These are phyloP conservation scores for Cyberlindnera bimundalis DNA, from an alignment of 805 yeast genomes.

Conservation along the genomic window DNA sequence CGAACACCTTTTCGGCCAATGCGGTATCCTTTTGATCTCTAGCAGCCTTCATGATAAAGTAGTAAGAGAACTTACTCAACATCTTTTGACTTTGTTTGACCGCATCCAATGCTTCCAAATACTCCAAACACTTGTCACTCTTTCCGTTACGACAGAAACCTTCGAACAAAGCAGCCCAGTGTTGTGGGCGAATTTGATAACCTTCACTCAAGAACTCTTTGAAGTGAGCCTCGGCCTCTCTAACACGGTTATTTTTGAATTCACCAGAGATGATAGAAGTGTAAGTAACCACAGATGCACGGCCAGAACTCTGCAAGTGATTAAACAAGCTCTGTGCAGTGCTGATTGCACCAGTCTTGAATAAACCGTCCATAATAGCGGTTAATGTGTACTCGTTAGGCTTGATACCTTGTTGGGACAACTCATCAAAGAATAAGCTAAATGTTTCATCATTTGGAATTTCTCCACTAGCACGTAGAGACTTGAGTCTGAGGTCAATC, in stretches of 20 bases:
- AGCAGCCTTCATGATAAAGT: slow-evolving; percentile 21
- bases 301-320: slow-evolving; percentile 33
- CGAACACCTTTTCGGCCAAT: slow-evolving; percentile 20
- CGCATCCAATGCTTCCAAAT: slow-evolving; percentile 11
- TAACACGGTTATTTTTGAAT: slow-evolving; percentile 38
- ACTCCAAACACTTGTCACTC: slow-evolving; percentile 17
- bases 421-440: slow-evolving; percentile 37
- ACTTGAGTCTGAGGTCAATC: slow-evolving; percentile 50
- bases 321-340: slow-evolving; percentile 52
- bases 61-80: slow-evolving; percentile 21
- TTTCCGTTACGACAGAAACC: slow-evolving; percentile 19
- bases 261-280: slow-evolving; percentile 48
- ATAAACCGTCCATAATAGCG: slow-evolving; percentile 51
- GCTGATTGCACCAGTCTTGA: slow-evolving; percentile 42
- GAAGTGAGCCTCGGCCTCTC: slow-evolving; percentile 34
- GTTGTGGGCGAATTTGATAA: slow-evolving; percentile 5
- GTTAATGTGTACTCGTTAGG: slow-evolving; percentile 47
- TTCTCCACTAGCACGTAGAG: slow-evolving; percentile 40
- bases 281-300: slow-evolving; percentile 37
- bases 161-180: slow-evolving; percentile 27
- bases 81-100: slow-evolving; percentile 1
- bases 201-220: slow-evolving; percentile 33
- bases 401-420: slow-evolving; percentile 36
- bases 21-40: slow-evolving; percentile 14
- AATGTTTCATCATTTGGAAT: slow-evolving; percentile 37